Conservation (phyloP, 768 basidiomycete genomes). For the Agaricus bisporus region DNA sequence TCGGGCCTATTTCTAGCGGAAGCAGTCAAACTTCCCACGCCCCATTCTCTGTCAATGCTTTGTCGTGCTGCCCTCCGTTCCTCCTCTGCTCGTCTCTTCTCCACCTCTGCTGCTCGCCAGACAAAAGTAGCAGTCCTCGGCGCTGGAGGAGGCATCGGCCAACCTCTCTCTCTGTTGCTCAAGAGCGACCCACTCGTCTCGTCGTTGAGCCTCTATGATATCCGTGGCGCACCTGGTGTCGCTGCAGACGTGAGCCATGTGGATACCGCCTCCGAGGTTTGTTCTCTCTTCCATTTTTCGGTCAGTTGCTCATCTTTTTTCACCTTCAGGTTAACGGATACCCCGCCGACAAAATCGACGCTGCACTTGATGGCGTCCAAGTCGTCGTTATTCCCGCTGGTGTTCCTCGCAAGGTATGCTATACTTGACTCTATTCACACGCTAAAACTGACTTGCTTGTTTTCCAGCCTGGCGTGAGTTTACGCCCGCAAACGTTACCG, state of each 20-base stretch:
- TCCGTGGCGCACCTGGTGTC: slow-evolving; percentile 93
- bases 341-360: slow-evolving; percentile 81
- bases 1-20: neutral
- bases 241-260: slow-evolving; percentile 97
- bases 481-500: neutral
- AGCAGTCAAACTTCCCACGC: slow-evolving; percentile 1
- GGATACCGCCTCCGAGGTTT: slow-evolving; percentile 76
- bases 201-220: slow-evolving; percentile 86
- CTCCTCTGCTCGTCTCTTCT: slow-evolving; percentile 62
- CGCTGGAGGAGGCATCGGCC: slow-evolving; percentile 98
- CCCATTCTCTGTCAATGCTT: slow-evolving; percentile 44
- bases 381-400: slow-evolving; percentile 98
- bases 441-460: slow-evolving; percentile 18
- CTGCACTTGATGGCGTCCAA: slow-evolving; percentile 83
- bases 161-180: slow-evolving; percentile 90
- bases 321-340: slow-evolving; percentile 64
- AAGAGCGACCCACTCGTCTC: slow-evolving; percentile 90
- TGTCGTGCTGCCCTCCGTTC: slow-evolving; percentile 49
- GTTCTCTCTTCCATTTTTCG: slow-evolving; percentile 18
- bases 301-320: neutral
- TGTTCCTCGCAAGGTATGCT: slow-evolving; percentile 90
- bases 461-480: slow-evolving; percentile 75
- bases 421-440: slow-evolving; percentile 4
- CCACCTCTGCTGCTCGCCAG: slow-evolving; percentile 61
- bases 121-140: slow-evolving; percentile 96